Conservation (phyloP, 2,329 filamentous ascomycete species). For the Byssothecium circinans region DNA sequence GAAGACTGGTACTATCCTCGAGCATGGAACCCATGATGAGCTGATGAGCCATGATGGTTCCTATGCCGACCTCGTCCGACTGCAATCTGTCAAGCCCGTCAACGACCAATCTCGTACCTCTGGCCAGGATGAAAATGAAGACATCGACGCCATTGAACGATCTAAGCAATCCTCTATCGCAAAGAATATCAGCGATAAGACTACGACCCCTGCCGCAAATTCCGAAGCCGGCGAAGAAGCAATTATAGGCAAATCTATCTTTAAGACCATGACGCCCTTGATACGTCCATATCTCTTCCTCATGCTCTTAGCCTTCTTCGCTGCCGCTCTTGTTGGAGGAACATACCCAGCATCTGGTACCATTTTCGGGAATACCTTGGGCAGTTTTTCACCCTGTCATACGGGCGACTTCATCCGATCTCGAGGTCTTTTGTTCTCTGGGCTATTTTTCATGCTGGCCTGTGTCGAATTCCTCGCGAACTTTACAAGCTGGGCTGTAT, state of each 20-base stretch:
- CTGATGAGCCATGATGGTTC: conserved; percentile 42
- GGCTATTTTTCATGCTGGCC: conserved; percentile 64
- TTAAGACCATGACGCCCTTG: conserved; percentile 40
- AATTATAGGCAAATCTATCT: conserved; percentile 29
- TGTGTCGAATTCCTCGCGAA: conserved; percentile 64
- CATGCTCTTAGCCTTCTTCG: conserved; percentile 54
- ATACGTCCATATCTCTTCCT: conserved; percentile 50
- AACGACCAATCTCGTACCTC: conserved; percentile 23
- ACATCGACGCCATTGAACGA: conserved; percentile 22
- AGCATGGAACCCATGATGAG: conserved; percentile 41
- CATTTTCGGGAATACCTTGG: conserved; percentile 63
- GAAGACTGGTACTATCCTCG: conserved; percentile 41
- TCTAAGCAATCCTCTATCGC: conserved; percentile 19
- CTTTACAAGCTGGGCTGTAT: conserved; percentile 59
- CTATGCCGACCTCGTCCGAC: conserved; percentile 53
- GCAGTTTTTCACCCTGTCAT: conserved; percentile 59
- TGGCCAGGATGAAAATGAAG: conserved; percentile 22
- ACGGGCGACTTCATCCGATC: conserved; percentile 52
- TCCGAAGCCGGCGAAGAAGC: conserved; percentile 15
- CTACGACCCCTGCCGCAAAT: background rate
- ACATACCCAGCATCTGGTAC: conserved; percentile 61
- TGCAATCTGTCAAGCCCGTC: conserved; percentile 50
- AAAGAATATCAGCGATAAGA: conserved; percentile 8
- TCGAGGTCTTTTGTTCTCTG: conserved; percentile 56
- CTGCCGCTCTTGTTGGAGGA: conserved; percentile 57